phyloP scores from a whole-genome alignment of 495 filamentous ascomycete species.

The Xylaria telfairii region DNA sequence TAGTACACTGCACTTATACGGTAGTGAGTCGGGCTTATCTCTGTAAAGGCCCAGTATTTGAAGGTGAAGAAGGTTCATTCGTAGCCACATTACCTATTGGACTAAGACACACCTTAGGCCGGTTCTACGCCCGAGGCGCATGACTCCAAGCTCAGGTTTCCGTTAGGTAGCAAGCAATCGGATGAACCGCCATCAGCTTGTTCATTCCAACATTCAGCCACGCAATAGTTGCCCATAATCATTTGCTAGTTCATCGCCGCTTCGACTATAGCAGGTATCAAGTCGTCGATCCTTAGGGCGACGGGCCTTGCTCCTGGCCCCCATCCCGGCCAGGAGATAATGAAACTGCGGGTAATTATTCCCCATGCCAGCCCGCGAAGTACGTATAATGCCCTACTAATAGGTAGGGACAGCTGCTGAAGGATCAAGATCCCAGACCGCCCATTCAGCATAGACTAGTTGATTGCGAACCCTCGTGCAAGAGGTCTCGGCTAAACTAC shows the following conservation, averaged over 20 bases:
- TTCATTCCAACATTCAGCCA: conserved; percentile 1
- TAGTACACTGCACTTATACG: neutral
- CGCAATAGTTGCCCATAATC: neutral
- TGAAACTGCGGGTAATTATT: conserved; percentile 17
- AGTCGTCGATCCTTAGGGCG: neutral
- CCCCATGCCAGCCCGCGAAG: neutral
- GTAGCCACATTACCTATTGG: neutral
- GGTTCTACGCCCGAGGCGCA: neutral
- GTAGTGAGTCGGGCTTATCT: neutral
- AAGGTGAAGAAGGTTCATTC: neutral
- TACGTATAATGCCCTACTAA: neutral
- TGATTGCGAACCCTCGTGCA: neutral
- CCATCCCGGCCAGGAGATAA: neutral
- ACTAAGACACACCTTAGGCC: neutral
- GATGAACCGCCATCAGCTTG: neutral
- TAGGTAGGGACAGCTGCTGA: neutral
- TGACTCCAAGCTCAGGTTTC: neutral
- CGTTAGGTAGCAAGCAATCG: neutral
- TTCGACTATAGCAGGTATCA: neutral
- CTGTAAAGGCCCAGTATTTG: neutral
- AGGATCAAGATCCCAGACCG: neutral
- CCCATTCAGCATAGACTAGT: neutral
- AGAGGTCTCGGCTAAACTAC: conserved; percentile 1
- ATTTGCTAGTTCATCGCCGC: neutral
- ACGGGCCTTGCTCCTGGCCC: neutral